Evolutionary conservation across 2,329 filamentous ascomycete genomes (phyloP).

Genomic region (Colletotrichum simmondsii): DNA sequence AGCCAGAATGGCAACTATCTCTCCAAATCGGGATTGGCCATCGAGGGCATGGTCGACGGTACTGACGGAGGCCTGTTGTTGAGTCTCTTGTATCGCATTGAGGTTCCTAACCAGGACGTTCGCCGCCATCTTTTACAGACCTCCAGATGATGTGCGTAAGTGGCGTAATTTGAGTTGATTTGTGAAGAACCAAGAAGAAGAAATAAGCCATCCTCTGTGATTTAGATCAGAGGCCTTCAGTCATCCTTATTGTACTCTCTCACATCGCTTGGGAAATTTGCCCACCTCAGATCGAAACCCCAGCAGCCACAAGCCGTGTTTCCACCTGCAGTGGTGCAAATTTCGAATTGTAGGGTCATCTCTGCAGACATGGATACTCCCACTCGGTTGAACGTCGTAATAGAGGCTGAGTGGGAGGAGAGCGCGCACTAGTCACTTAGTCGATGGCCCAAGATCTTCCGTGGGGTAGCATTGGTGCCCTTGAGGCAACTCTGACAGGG

Average conservation of each 20-base stretch:
- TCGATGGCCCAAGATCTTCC: background rate
- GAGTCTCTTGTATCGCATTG: background rate
- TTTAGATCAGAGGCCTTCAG: background rate
- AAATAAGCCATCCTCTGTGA: background rate
- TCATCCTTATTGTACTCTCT: background rate
- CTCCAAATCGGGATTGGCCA: constrained; percentile 35
- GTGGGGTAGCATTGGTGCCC: constrained; percentile 5
- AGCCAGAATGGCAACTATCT: constrained; percentile 38
- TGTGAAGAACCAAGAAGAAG: background rate
- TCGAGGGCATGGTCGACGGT: constrained; percentile 37
- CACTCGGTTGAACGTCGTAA: constrained; percentile 5
- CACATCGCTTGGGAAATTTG: background rate
- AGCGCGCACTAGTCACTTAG: background rate
- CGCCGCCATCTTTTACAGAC: background rate
- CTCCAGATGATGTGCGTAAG: background rate
- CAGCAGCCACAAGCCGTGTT: background rate
- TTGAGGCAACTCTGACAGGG: background rate
- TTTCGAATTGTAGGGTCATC: background rate
- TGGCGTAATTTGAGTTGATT: background rate
- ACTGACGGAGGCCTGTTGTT: background rate
- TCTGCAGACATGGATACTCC: constrained; percentile 3
- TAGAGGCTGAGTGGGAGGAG: constrained; percentile 10
- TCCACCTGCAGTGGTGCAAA: background rate
- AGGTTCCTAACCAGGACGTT: background rate
- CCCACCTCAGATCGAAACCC: background rate